phyloP scores from a whole-genome alignment of 768 basidiomycete species.

The Amanita phalloides region DNA sequence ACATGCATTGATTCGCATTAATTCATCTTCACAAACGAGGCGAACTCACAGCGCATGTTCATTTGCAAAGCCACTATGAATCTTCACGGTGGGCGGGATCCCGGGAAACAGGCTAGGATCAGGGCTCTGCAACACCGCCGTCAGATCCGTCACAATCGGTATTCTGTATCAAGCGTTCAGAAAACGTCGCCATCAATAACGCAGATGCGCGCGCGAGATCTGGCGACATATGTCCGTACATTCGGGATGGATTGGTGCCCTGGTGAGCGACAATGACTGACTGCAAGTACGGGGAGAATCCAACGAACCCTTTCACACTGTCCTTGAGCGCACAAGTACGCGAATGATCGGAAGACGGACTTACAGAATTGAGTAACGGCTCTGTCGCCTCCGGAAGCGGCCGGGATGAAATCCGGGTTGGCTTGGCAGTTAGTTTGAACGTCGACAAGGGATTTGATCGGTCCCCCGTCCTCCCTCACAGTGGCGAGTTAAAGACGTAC shows the following conservation, averaged over 20 bases:
- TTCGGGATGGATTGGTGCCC: constrained; percentile 25
- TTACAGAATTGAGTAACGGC: constrained; percentile 28
- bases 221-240: constrained; percentile 24
- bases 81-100: constrained; percentile 23
- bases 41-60: constrained; percentile 27
- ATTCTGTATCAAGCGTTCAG: constrained; percentile 13
- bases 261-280: constrained; percentile 32
- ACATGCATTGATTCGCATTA: neutral
- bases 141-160: constrained; percentile 27
- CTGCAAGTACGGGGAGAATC: constrained; percentile 19
- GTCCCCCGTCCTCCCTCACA: no score
- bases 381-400: constrained; percentile 41
- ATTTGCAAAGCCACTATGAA: constrained; percentile 31
- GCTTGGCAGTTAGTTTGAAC: no score
- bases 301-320: constrained; percentile 13
- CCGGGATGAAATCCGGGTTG: constrained; percentile 14
- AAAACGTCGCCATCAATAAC: neutral
- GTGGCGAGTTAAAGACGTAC: no score
- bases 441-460: no score
- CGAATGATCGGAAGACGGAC: neutral
- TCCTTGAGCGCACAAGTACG: no score
- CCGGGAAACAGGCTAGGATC: constrained; percentile 34
- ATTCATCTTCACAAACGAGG: neutral
- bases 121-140: constrained; percentile 20
- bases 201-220: neutral